A percentile compares a stretch with the other conserved stretches of the same genome.
Evolutionary conservation across 257 asterid species (phyloP).

Genomic region (Nicotiana paniculata): DNA sequence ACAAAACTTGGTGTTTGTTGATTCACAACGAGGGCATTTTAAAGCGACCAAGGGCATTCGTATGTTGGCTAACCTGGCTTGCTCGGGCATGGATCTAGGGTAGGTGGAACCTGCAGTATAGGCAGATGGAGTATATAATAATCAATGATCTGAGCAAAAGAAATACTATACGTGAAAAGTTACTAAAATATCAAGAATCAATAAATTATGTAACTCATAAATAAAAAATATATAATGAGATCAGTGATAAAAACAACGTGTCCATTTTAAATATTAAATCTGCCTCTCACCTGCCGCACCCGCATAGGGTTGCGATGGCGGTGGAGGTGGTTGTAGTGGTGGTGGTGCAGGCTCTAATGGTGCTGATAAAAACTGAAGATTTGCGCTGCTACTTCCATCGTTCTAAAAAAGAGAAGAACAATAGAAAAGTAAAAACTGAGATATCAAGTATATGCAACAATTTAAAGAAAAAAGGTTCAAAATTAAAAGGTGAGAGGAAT

Average conservation of each 20-base stretch:
- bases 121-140: too few species aligned
- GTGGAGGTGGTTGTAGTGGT: conserved; percentile 28
- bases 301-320: conserved; percentile 40
- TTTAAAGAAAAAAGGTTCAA: background rate
- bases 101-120: conserved; percentile 42
- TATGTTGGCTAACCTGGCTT: conserved; percentile 81
- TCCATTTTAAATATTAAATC: too few species aligned
- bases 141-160: too few species aligned
- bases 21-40: conserved; percentile 91
- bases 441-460: conserved; percentile 44
- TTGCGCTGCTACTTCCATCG: conserved; percentile 40
- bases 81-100: conserved; percentile 80
- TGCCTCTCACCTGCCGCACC: conserved; percentile 12
- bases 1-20: conserved; percentile 81
- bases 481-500: conserved; percentile 31
- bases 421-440: conserved; percentile 8
- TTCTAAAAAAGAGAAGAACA: conserved; percentile 17
- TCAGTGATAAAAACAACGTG: too few species aligned
- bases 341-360: conserved; percentile 25
- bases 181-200: too few species aligned
- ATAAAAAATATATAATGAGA: too few species aligned
- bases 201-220: too few species aligned
- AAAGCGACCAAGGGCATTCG: conserved; percentile 63
- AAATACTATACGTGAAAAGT: too few species aligned
- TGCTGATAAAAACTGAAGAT: conserved; percentile 28